Base-by-base conservation (phyloP, 1,284 basidiomycete species). In the Naganishia sp. region DNA sequence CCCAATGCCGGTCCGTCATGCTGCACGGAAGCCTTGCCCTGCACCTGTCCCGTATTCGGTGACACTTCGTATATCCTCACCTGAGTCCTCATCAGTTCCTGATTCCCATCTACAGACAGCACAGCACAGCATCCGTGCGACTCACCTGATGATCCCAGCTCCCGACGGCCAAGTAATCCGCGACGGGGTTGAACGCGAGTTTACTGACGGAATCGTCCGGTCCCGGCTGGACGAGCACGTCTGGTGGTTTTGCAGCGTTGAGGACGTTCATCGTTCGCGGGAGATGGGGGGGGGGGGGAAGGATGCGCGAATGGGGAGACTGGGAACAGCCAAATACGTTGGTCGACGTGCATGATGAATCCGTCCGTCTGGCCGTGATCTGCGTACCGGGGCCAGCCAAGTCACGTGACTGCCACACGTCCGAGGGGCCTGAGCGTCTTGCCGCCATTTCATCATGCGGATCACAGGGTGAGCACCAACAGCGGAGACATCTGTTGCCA, bases 1-100 rank as follows among this genome's bases (percentile, higher is more conserved):
- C 87, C 87, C 68, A 95, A 77, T 2, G 92, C 90, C 0, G 92
- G 91, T 0, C 84, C 90, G 73, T 91, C 87, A 76, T 95, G 93
- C 28, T 82, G 79, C 76, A 90, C 92, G 83, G 89, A 87, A 0
- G 90, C 90, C 78, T 90, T 91, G 21, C 89, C 87, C 73, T 89
- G 86, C 6, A 81, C 82, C 68, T 83, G 82, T 0, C 83, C 83
- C 46, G 66, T 67, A 55, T 78, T 76, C 6, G 72, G 69, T 62
- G 81, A 81, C 68, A 86, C 82, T 71, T 85, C 82, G 75, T 86
- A 86, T 60, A 85, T 76, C 53, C 85, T 77, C n/a, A 84, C 82
- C 82, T 28, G 28, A 28, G 28, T 11, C 42, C 43, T 18, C 61
- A 49, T 43, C 35, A 50, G 13, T 15, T 15, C 17, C 11, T 47